These are phyloP conservation scores for Rubroboletus pulcherrimus DNA, from an alignment of 768 basidiomycete genomes.

Conservation along the genomic window DNA sequence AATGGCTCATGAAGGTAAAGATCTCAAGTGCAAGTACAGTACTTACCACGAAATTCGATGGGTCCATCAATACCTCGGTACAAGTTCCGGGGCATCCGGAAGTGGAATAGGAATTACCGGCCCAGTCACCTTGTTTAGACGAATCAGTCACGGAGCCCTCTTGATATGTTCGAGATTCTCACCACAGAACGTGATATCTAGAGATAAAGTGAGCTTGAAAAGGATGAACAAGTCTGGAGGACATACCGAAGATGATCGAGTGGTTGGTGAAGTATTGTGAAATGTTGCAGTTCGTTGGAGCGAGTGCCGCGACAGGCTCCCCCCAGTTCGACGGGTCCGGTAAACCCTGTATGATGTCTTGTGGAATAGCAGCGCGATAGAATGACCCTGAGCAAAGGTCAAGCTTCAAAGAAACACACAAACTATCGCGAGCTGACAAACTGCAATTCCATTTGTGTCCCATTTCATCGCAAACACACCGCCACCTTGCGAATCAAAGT, in stretches of 20 bases:
- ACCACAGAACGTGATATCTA: slow-evolving; percentile 85
- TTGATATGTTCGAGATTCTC: slow-evolving; percentile 17
- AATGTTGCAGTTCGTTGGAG: slow-evolving; percentile 53
- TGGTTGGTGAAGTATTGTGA: slow-evolving; percentile 61
- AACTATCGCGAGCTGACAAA: slow-evolving; percentile 48
- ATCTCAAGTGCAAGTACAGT: not conserved
- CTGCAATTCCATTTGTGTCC: slow-evolving; percentile 71
- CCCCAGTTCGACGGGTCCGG: slow-evolving; percentile 73
- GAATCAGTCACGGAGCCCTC: slow-evolving; percentile 3
- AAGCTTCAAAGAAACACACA: not conserved
- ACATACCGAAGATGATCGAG: slow-evolving; percentile 70
- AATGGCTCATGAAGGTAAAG: slow-evolving; percentile 2
- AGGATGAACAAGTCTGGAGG: not conserved
- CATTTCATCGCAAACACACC: slow-evolving; percentile 90
- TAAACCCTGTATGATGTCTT: slow-evolving; percentile 55
- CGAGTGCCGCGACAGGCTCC: slow-evolving; percentile 57
- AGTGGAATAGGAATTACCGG: slow-evolving; percentile 74
- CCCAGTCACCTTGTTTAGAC: slow-evolving; percentile 65
- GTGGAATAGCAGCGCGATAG: slow-evolving; percentile 71
- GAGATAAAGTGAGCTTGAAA: slow-evolving; percentile 14
- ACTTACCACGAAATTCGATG: slow-evolving; percentile 67
- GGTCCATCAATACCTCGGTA: slow-evolving; percentile 56
- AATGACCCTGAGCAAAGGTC: slow-evolving; percentile 60
- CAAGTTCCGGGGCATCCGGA: slow-evolving; percentile 77
- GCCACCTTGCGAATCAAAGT: slow-evolving; percentile 75